These are phyloP conservation scores for Areca catechu DNA, from an alignment of 176 grass and related monocot genomes.

Conservation along the genomic window DNA sequence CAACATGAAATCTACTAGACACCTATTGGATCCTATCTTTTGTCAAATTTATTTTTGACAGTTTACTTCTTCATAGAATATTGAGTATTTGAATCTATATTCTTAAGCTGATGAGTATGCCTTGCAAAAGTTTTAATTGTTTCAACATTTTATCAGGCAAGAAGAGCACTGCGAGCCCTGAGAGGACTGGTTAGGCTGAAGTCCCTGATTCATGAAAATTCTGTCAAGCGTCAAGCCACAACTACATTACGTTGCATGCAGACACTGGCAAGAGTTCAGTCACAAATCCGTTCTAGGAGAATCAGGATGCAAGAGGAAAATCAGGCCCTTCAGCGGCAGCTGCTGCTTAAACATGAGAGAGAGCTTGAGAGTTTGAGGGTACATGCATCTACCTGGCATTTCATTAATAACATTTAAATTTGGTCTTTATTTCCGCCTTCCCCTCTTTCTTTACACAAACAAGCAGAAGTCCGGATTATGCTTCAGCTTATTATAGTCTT, in stretches of 20 bases:
- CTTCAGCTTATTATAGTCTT: no score
- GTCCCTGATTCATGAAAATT: conserved; percentile 78
- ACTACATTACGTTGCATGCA: conserved; percentile 91
- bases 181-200: conserved; percentile 87
- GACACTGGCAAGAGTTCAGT: conserved; percentile 80
- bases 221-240: conserved; percentile 88
- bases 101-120: no score
- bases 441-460: no score
- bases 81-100: no score
- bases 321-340: conserved; percentile 80
- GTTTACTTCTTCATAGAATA: no score
- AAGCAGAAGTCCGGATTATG: no score
- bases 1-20: no score
- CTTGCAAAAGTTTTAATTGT: no score
- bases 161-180: conserved; percentile 75
- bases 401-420: not conserved
- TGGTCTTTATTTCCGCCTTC: no score
- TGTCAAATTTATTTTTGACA: no score
- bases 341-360: conserved; percentile 69
- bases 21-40: no score
- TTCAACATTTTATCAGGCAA: conserved; percentile 48
- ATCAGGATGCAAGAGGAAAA: conserved; percentile 92
- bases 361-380: conserved; percentile 87
- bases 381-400: conserved; percentile 24
- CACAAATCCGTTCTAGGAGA: conserved; percentile 75